Evolutionary conservation across 805 yeast species (phyloP), one percentile per base, ranked within the genome.

Genomic region (Saturnispora hagleri): DNA sequence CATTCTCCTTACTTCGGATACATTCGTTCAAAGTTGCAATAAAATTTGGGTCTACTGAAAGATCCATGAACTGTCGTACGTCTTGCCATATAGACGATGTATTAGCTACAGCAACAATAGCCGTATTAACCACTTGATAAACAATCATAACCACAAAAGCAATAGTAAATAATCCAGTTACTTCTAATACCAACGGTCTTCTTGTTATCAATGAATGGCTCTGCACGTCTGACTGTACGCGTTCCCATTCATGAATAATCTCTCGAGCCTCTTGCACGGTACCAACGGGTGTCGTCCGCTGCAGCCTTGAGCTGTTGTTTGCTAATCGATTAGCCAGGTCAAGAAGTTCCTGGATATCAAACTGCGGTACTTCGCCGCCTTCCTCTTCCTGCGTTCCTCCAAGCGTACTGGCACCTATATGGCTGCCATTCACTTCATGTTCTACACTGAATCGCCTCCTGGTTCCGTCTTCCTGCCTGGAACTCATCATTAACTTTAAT

Each of bases 61-160:
- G 31, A 22, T 47, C 49, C 44, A 47, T 47, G 24, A 47, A 47
- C 31, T 47, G 43, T 27, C 18, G 24, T 6, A 47, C 43, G 17
- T 47, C 49, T 7, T 36, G 38, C 49, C 49, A 47, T 22, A 47
- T 47, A 13, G 49, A 47, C 10, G 27, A 22, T 15, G 49, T 47
- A 10, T 47, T 47, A n/a, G 49, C 40, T 4, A 47, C 49, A 7
- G 43, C 49, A 7, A 26, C 31, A 3, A 40, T 27, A 2, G 49
- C 49, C n/a, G 49, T 27, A 20, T 47, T 36, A 5, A 47, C 34
- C n/a, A 38, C 26, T 22, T 47, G 38, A 38, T 47, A 47, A 17
- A 47, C 43, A 15, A 47, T 40, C 40, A 47, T 26, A 20, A 38
- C 43, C 18, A 47, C 43, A 18, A 47, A 38, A 2, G 43, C 49